A percentile compares a stretch with the other conserved stretches of the same genome.
Conservation (phyloP, 164 flowering plant genomes). For the Hamamelis virginiana region DNA sequence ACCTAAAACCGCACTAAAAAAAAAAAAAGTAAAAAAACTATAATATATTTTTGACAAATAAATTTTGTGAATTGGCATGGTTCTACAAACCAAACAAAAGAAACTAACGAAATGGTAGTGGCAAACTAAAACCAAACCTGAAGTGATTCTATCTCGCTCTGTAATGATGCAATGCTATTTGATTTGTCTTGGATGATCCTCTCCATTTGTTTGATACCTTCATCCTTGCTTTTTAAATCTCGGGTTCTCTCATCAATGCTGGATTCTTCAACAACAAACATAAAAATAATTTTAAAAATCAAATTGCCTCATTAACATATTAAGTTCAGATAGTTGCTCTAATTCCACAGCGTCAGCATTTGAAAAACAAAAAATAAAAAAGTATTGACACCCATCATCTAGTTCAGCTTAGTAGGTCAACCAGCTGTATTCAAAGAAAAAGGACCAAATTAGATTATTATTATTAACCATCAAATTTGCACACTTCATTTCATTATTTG, state of each 20-base stretch:
- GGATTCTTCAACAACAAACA: slow-evolving; percentile 35
- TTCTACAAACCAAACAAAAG: background rate
- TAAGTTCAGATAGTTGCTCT: no score
- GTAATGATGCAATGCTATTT: slow-evolving; percentile 37
- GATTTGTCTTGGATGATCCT: slow-evolving; percentile 45
- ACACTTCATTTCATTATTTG: no score
- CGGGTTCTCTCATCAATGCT: slow-evolving; percentile 38
- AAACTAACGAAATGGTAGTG: no score
- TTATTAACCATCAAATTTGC: no score
- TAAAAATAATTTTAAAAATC: background rate
- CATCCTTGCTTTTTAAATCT: slow-evolving; percentile 60
- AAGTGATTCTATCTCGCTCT: slow-evolving; percentile 34
- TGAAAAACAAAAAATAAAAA: no score
- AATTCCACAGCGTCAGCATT: no score
- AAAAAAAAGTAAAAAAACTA: no score
- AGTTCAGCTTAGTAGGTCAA: no score
- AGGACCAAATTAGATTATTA: no score
- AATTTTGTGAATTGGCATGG: background rate
- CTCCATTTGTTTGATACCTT: slow-evolving; percentile 41
- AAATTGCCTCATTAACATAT: background rate
- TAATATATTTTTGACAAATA: no score
- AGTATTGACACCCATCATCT: no score
- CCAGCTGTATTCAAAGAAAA: background rate
- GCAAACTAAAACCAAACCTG: slow-evolving; percentile 26
- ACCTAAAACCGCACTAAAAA: no score